These are phyloP conservation scores for Phlyctochytrium planicorne DNA, from an alignment of 192 early-diverging fungal species.

Conservation along the genomic window DNA sequence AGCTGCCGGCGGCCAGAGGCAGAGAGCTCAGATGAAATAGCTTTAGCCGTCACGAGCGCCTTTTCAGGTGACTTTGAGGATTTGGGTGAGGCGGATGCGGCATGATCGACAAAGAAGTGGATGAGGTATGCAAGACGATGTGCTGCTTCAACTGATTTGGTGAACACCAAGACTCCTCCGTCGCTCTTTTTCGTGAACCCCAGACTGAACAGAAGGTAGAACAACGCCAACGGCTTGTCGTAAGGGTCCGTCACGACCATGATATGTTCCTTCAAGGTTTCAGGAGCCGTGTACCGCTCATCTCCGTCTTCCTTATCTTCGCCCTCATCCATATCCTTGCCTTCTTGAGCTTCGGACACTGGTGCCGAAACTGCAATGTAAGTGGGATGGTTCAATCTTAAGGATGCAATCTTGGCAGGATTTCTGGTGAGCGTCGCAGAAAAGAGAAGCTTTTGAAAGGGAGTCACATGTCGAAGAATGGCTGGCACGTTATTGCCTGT, in stretches of 20 bases:
- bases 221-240: constrained; percentile 81
- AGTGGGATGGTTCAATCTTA: constrained; percentile 76
- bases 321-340: constrained; percentile 23
- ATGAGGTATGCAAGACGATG: constrained; percentile 65
- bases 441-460: constrained; percentile 90
- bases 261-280: constrained; percentile 69
- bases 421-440: constrained; percentile 94
- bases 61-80: background rate
- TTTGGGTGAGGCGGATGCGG: background rate
- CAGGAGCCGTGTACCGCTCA: constrained; percentile 48
- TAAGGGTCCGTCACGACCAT: constrained; percentile 59
- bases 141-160: constrained; percentile 87
- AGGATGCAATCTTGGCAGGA: constrained; percentile 85
- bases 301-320: constrained; percentile 18
- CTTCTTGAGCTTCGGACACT: constrained; percentile 17
- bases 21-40: constrained; percentile 36
- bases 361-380: constrained; percentile 70
- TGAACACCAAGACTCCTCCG: constrained; percentile 78
- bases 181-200: too few relatives aligned
- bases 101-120: constrained; percentile 17
- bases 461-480: constrained; percentile 30
- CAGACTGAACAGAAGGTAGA: constrained; percentile 73
- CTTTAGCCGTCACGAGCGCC: constrained; percentile 7
- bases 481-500: background rate
- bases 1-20: constrained; percentile 24